Base-by-base conservation (phyloP, 495 filamentous ascomycete genomes). In the Monascus purpureus region DNA sequence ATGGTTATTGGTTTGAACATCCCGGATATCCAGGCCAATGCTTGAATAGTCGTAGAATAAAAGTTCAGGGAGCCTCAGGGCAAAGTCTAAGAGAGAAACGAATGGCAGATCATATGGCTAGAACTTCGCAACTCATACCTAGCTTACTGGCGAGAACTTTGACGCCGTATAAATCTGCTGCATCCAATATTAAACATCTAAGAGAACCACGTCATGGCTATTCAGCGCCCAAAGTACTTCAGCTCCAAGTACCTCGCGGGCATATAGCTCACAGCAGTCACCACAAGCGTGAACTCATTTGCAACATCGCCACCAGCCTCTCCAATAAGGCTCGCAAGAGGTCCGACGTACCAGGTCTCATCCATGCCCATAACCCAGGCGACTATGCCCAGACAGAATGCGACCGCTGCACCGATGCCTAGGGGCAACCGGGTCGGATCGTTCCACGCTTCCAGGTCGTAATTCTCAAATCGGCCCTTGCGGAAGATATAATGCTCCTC, bases 401-500 rank as follows among this genome's bases (percentile, higher is more conserved):
- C 47, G 1, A 38, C 38, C 0, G 47, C 29, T 0, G 43, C 57
- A 11, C 38, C 57, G 13, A 48, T 38, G 2, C 53, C 55, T 16
- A 51, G 16, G 0, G 57, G 53, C 42, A 61, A 43, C 16, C 36
- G 35, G 4, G 46, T 40, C 0, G 53, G 52, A 20, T 40, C 39
- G 20, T 59, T 43, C 55, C 53, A 57, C 4, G 33, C 55, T 25
- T 55, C 50, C 8, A 60, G 42, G 32, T 61, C 53, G 19, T 61
- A 62, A 33, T 54, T 58, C 13, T 53, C 47, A 12, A 66, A 46
- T 25, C 49, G 59, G 28, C 55, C 53, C 61, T 57, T 57, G 11
- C 74, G 64, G 56, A 78, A 77, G 25, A 65, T 32, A 37, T 68
- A 70, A 46, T 80, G 71, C 37, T 80, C 75, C 8, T 52, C 48